Base-by-base conservation (phyloP, 176 grass and related monocot genomes). In the Carex scoparia region DNA sequence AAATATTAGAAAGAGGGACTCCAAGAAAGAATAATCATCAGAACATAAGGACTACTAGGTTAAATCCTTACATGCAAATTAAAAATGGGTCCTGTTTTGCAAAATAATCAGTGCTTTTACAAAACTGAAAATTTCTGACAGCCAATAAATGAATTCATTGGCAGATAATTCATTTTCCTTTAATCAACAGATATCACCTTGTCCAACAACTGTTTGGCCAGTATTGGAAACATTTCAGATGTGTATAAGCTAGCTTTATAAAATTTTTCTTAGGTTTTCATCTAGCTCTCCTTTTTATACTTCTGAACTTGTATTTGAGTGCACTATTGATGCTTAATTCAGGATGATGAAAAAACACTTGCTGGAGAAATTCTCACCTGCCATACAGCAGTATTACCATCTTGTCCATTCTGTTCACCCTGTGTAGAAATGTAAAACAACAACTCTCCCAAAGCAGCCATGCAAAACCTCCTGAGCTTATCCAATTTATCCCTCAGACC, bases 381-480 rank as follows among this genome's bases (percentile, higher is more conserved):
- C 96, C 96, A 98, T 31, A 67, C 85, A 81, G 91, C 67, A 84
- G 83, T 61, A 88, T 94, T 92, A 62, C 73, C 84, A 80, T 98
- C 91, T 87, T 89, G 89, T 69, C 81, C 84, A 89, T 91, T 88
- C 58, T 94, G 89, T 86, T 95, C 96, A 87, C 84, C 84, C 80
- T 99, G 90, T 83, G 96, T 98, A 81, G 93, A 93, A 79, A 98
- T 92, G 66, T 98, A 98, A 87, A 98, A 98, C 68, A 98, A 81
- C 65, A 98, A 84, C 69, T 98, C 96, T 48, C 96, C 96, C 37
- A 98, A 86, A 69, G 89, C 92, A 92, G 93, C 96, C 96, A 98
- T 98, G 86, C 88, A 98, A 72, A 89, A 95, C 86, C 96, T 90
- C 87, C 93, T 89, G 13, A 98, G 84, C 81, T 94, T 95, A 87